These are phyloP conservation scores for Fusarium decemcellulare DNA, from an alignment of 2,329 filamentous ascomycete genomes.

Conservation along the genomic window DNA sequence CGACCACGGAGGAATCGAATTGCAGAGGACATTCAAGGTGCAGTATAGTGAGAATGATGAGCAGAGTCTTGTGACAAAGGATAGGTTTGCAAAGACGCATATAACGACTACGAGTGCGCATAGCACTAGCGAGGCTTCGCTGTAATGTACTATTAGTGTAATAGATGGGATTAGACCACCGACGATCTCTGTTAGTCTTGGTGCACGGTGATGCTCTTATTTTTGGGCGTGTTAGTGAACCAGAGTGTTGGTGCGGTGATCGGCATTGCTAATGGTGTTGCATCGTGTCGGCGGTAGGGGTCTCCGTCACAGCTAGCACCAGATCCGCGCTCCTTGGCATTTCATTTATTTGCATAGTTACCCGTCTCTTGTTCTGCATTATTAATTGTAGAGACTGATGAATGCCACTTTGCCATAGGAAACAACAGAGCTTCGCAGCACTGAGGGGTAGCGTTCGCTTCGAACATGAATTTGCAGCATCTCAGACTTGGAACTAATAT, in stretches of 20 bases:
- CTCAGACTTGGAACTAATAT: too few species aligned
- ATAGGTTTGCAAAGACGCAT: slow-evolving; percentile 25
- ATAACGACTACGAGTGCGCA: slow-evolving; percentile 26
- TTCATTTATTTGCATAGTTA: too few species aligned
- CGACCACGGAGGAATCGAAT: slow-evolving; percentile 42
- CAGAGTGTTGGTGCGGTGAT: slow-evolving; percentile 1
- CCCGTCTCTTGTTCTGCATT: too few species aligned
- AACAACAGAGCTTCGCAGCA: too few species aligned
- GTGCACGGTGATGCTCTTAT: slow-evolving; percentile 3
- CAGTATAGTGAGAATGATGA: slow-evolving; percentile 45
- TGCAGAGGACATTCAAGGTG: slow-evolving; percentile 43
- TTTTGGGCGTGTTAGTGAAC: background rate
- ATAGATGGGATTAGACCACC: background rate
- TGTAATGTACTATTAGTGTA: slow-evolving; percentile 12
- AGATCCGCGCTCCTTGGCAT: too few species aligned
- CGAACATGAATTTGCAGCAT: too few species aligned
- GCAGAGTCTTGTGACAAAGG: slow-evolving; percentile 32
- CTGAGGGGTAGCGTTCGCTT: too few species aligned
- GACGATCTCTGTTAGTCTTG: background rate
- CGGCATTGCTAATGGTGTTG: background rate
- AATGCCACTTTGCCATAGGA: too few species aligned
- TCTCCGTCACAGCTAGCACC: too few species aligned
- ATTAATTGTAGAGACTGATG: too few species aligned
- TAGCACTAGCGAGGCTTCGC: slow-evolving; percentile 21
- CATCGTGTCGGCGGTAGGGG: background rate